phyloP scores from a whole-genome alignment of 345 rosid species.

The Punica granatum region DNA sequence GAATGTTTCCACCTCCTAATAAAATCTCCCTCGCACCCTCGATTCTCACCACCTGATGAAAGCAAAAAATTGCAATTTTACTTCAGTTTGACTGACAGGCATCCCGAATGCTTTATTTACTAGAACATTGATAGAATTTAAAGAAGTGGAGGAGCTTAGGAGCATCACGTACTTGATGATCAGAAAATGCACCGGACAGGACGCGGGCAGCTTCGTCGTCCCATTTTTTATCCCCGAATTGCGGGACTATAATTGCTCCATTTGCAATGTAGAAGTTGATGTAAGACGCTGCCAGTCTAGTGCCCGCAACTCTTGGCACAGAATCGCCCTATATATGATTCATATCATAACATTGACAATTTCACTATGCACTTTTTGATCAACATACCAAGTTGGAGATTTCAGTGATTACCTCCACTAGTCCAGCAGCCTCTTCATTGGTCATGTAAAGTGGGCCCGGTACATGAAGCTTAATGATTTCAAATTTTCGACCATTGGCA shows the following conservation, averaged over 20 bases:
- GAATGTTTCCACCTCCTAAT: conserved; percentile 86
- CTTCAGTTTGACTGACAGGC: neutral
- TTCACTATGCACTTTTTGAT: neutral
- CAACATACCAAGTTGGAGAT: neutral
- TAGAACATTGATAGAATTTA: neutral
- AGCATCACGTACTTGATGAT: conserved; percentile 39
- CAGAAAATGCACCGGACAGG: conserved; percentile 60
- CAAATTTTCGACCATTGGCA: conserved; percentile 62
- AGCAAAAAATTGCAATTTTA: neutral
- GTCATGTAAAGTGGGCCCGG: conserved; percentile 90
- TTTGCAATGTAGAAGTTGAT: conserved; percentile 75
- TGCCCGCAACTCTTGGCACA: conserved; percentile 51
- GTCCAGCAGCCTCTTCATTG: conserved; percentile 72
- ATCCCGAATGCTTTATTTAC: neutral
- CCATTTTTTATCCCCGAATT: conserved; percentile 70
- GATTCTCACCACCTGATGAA: conserved; percentile 54
- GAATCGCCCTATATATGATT: conserved; percentile 33
- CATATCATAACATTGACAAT: neutral
- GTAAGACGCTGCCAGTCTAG: conserved; percentile 85
- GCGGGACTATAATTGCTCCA: conserved; percentile 66
- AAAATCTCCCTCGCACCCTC: conserved; percentile 84
- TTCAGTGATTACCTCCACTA: conserved; percentile 44
- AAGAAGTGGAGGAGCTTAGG: neutral
- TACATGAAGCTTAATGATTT: conserved; percentile 64
- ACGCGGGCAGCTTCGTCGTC: conserved; percentile 75